These are phyloP conservation scores for Helotiales sp. DNA, from an alignment of 2,329 filamentous ascomycete genomes.

Conservation along the genomic window DNA sequence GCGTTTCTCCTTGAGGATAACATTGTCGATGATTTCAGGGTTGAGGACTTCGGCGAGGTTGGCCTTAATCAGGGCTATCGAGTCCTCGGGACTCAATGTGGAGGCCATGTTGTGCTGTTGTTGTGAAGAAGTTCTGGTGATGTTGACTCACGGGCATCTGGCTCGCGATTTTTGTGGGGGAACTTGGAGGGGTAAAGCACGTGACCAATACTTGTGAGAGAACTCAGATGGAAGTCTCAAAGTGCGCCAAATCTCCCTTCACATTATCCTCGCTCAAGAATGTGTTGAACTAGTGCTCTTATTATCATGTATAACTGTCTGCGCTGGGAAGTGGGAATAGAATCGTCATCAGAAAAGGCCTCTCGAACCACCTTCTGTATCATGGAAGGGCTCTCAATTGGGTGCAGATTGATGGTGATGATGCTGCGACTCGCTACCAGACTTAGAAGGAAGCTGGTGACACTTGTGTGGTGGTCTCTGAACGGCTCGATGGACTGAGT, in stretches of 20 bases:
- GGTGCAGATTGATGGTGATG: neutral
- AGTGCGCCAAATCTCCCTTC: neutral
- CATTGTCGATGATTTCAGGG: slow-evolving; percentile 78
- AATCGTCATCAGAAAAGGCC: too few species aligned
- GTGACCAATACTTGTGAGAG: neutral
- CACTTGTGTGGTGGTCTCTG: neutral
- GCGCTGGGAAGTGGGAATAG: too few species aligned
- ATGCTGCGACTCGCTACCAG: neutral
- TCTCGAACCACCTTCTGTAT: too few species aligned
- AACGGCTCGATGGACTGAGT: neutral
- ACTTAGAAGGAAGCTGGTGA: neutral
- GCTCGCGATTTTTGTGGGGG: slow-evolving; percentile 12
- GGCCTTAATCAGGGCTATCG: slow-evolving; percentile 75
- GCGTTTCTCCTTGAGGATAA: slow-evolving; percentile 71
- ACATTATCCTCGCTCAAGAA: too few species aligned
- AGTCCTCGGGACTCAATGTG: slow-evolving; percentile 56
- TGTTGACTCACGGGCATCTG: slow-evolving; percentile 23
- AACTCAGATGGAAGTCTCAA: neutral
- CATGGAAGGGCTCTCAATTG: too few species aligned
- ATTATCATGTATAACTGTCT: too few species aligned
- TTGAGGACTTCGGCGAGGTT: slow-evolving; percentile 85
- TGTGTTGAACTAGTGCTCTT: too few species aligned
- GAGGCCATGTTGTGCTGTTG: slow-evolving; percentile 33
- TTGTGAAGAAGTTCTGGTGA: slow-evolving; percentile 11
- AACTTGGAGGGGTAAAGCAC: slow-evolving; percentile 17